Evolutionary conservation across 2,329 filamentous ascomycete species (phyloP).

Genomic region (Neopestalotiopsis rosae): DNA sequence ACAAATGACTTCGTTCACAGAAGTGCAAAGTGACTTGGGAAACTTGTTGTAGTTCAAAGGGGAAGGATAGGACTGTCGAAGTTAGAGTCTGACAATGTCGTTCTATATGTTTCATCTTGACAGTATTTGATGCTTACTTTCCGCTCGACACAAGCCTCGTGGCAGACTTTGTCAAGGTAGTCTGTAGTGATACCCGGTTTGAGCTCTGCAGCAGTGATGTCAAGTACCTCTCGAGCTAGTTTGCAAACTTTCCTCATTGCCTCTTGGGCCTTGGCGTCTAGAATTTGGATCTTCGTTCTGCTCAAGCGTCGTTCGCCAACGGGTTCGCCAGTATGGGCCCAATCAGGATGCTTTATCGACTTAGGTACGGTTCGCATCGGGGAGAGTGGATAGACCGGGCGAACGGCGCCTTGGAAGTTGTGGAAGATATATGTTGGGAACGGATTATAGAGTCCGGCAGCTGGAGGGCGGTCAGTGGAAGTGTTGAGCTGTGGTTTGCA

Average conservation of each 20-base stretch:
- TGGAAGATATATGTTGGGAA: conserved; percentile 83
- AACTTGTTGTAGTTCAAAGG: conserved; percentile 95
- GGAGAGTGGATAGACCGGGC: conserved; percentile 88
- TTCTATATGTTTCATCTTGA: conserved; percentile 3
- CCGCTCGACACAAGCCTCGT: conserved; percentile 76
- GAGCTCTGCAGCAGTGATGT: conserved; percentile 71
- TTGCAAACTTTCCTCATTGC: conserved; percentile 78
- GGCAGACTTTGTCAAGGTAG: conserved; percentile 76
- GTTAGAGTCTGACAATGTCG: neutral
- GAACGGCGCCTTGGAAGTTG: conserved; percentile 68
- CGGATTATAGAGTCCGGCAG: conserved; percentile 87
- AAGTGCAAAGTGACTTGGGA: conserved; percentile 97
- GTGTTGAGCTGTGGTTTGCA: conserved; percentile 70
- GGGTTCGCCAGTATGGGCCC: conserved; percentile 77
- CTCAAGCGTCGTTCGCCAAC: conserved; percentile 69
- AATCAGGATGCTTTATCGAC: conserved; percentile 84
- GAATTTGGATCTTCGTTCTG: conserved; percentile 76
- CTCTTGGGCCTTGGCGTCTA: conserved; percentile 70
- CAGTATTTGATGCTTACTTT: conserved; percentile 56
- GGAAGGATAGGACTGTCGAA: conserved; percentile 84
- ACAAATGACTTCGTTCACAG: conserved; percentile 96
- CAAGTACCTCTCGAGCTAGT: conserved; percentile 73
- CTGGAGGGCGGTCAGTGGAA: conserved; percentile 86
- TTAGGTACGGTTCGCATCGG: conserved; percentile 75
- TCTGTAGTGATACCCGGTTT: conserved; percentile 78